Base-by-base conservation (phyloP, 2,329 filamentous ascomycete species). In the Rhinocladiella similis region DNA sequence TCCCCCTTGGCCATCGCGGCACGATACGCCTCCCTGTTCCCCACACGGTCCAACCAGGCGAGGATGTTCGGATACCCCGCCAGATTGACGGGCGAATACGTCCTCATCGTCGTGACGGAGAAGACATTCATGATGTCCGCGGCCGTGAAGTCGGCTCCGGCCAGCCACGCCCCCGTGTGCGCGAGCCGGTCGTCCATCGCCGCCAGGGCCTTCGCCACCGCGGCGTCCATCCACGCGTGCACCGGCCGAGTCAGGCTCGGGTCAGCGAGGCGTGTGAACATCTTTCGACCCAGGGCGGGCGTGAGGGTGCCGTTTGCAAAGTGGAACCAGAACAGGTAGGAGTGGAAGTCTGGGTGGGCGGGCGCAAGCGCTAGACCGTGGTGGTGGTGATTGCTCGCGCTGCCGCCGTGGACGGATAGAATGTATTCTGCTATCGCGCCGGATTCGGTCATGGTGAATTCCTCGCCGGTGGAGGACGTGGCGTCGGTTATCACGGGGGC, bases 241-340 rank as follows among this genome's bases (percentile, higher is more conserved):
- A 68, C 56, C 0, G 65, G 62, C 38, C 74, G 70, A 13, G 72
- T 68, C 1, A 54, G 50, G 5, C 39, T 54, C 3, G 47, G 41
- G n/a, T 64, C 72, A 22, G 77, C 73, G 4, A 65, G 47, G 13
- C 69, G 64, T 55, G 72, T 60, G 52, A 69, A 65, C 67, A 83
- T 68, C 4, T 65, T 67, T 12, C 75, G 70, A 3, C 66, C 59
- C 35, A 82, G 57, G 0, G 67, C 66, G 0, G 76, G 69, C 62
- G 73, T 69, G 3, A 83, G 71, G 1, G 68, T 76, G 33, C 75
- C 75, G 64, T 82, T 79, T 7, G 75, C 72, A 67, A 78, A 86
- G 67, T 87, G 82, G 65, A 83, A 81, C 83, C 83, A 89, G 73
- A 83, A 87, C 1, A 89, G 65, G 61, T 84, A 88, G 49, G 84